Percentiles rank a stretch among this genome's conserved stretches.
Conservation (phyloP, 371 early-diverging fungal genomes). For the Rhizopus arrhizus region DNA sequence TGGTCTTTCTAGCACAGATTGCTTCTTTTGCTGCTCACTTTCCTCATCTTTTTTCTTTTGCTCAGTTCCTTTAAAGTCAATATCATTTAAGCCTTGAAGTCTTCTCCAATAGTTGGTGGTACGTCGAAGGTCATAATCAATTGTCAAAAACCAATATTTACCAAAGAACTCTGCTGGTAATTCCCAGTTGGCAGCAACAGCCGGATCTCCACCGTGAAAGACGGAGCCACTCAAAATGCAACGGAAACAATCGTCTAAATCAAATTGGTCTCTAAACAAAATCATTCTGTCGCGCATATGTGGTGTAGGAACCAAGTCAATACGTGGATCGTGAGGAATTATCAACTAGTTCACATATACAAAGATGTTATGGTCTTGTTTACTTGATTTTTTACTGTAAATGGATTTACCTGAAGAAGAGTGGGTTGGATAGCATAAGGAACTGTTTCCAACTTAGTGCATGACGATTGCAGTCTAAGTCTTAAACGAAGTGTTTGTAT, state of each 20-base stretch:
- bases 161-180: conserved; percentile 59
- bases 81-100: conserved; percentile 35
- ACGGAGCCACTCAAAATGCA: conserved; percentile 52
- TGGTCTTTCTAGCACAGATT: conserved; percentile 15
- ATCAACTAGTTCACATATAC: conserved; percentile 31
- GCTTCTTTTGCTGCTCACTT: neutral
- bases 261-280: conserved; percentile 57
- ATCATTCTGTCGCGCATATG: conserved; percentile 69
- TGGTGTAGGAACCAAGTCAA: conserved; percentile 62
- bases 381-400: conserved; percentile 2
- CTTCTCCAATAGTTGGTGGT: conserved; percentile 38
- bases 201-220: conserved; percentile 62
- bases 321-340: conserved; percentile 63
- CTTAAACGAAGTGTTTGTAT: conserved; percentile 46
- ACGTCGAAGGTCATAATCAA: conserved; percentile 48
- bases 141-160: conserved; percentile 58
- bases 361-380: conserved; percentile 8
- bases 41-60: conserved; percentile 15
- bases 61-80: conserved; percentile 29
- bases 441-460: conserved; percentile 33
- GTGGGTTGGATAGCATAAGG: conserved; percentile 50
- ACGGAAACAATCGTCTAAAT: conserved; percentile 62
- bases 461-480: conserved; percentile 41
- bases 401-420: conserved; percentile 42
- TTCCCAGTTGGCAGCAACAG: conserved; percentile 60